Evolutionary conservation across 75 land plant genomes (phyloP).

Genomic region (Azolla pinnata): DNA sequence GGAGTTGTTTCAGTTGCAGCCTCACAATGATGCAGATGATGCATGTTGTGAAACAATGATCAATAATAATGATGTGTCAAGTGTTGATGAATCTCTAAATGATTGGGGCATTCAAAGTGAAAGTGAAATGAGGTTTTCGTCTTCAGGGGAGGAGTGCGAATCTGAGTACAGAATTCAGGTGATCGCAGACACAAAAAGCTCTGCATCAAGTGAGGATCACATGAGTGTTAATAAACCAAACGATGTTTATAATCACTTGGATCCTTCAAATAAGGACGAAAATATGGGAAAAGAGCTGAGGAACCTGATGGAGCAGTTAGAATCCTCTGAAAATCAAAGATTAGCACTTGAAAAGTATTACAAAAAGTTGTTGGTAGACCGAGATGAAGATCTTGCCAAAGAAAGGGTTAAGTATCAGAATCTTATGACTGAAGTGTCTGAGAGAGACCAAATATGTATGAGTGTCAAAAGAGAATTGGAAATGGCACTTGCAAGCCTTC

Average conservation of each 20-base stretch:
- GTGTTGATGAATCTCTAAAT: neutral
- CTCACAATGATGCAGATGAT: neutral
- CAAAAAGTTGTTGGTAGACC: neutral
- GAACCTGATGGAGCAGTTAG: neutral
- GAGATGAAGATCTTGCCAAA: neutral
- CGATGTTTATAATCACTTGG: no score
- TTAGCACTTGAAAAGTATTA: neutral
- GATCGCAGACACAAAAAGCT: constrained; percentile 2
- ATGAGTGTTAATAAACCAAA: neutral
- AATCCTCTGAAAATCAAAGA: constrained; percentile 4
- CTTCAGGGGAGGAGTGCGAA: neutral
- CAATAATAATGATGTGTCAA: no score
- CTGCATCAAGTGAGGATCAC: constrained; percentile 5
- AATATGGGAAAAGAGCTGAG: neutral
- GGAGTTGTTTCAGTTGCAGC: neutral
- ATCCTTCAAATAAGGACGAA: no score
- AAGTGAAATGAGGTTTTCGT: neutral
- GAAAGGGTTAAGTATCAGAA: neutral
- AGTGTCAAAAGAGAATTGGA: constrained; percentile 47
- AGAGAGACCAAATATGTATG: constrained; percentile 15
- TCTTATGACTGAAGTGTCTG: neutral
- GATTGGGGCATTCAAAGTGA: neutral
- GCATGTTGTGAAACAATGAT: neutral
- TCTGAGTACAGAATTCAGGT: neutral
- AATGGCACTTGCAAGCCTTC: constrained; percentile 36